These are phyloP conservation scores for Colletotrichum liriopes DNA, from an alignment of 2,329 filamentous ascomycete genomes.

Conservation along the genomic window DNA sequence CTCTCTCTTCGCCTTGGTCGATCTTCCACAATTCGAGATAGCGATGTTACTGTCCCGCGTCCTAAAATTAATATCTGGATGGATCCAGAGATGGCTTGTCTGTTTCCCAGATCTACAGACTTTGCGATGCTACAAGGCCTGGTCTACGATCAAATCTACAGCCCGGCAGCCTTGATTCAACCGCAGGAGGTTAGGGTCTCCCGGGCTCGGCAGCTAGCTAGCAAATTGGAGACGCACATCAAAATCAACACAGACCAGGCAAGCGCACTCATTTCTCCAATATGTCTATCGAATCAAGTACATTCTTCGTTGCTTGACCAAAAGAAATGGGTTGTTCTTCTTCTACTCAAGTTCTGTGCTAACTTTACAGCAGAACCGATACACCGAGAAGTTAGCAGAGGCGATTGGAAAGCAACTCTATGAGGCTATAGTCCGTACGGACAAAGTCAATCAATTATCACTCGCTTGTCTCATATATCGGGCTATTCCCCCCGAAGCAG, in stretches of 20 bases:
- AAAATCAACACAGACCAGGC: not conserved
- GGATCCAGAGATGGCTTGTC: not conserved
- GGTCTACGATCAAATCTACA: conserved; percentile 50
- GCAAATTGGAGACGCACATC: not conserved
- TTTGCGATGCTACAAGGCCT: conserved; percentile 45
- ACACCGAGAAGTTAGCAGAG: conserved; percentile 11
- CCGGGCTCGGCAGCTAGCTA: conserved; percentile 32
- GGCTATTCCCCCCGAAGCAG: conserved; percentile 43
- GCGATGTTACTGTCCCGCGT: conserved; percentile 46
- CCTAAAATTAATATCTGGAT: not conserved
- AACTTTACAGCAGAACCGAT: conserved; percentile 9
- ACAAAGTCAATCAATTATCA: conserved; percentile 45
- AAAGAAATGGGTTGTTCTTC: no score
- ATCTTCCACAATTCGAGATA: conserved; percentile 47
- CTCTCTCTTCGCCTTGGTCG: conserved; percentile 48
- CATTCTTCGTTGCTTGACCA: no score
- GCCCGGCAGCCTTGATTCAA: conserved; percentile 46
- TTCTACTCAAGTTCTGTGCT: no score
- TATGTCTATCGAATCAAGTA: no score
- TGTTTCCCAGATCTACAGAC: not conserved
- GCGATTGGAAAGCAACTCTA: conserved; percentile 33
- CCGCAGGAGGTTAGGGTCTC: conserved; percentile 42
- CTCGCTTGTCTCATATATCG: conserved; percentile 49
- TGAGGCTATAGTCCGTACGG: conserved; percentile 43
- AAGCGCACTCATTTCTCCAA: no score